Base-by-base conservation (phyloP, 208 protist genomes). In the Phytomonas serpens region DNA sequence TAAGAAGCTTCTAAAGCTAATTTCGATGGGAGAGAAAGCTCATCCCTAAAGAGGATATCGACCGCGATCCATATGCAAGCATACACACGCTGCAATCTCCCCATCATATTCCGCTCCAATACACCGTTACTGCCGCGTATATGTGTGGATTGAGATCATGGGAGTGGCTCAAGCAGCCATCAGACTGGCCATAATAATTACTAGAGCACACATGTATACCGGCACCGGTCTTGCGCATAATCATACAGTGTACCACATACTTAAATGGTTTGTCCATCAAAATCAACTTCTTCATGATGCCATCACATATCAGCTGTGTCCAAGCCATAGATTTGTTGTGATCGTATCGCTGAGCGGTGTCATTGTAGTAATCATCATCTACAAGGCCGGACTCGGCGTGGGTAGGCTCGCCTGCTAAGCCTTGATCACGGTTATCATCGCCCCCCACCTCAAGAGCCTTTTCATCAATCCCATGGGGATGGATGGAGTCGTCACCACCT, bases 141-240 rank as follows among this genome's bases (percentile, higher is more conserved):
- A 93, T 75, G 64, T 92, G 87, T 5, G 83, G 81, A 5, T 86
- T 92, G n/a, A 95, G 82, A 71, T 95, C 90, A 68, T 93, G 90
- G 23, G 88, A 82, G 72, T 95, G 88, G 68, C 88, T 92, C 37
- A 93, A 79, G 81, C 86, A 93, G 2, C 90, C 90, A 77, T 95
- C 90, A 32, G 68, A 73, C 30, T 87, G 87, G 32, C 86, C 81
- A 71, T 93, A 95, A 40, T 87, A 89, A 74, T 85, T 90, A 64
- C 88, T 93, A 3, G 83, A 90, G 73, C 90, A 95, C 27, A 95
- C 82, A 64, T 95, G 88, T 73, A 95, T 83, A 30, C 88, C 90
- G 0, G 87, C 90, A 6, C 90, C 90, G 63, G 78, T 83, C 77
- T 93, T 93, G 23, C 90, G 82, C 90, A 91, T 93, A 37, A 93